Conservation (phyloP, 192 early-diverging fungal genomes). For the Backusella westeae region DNA sequence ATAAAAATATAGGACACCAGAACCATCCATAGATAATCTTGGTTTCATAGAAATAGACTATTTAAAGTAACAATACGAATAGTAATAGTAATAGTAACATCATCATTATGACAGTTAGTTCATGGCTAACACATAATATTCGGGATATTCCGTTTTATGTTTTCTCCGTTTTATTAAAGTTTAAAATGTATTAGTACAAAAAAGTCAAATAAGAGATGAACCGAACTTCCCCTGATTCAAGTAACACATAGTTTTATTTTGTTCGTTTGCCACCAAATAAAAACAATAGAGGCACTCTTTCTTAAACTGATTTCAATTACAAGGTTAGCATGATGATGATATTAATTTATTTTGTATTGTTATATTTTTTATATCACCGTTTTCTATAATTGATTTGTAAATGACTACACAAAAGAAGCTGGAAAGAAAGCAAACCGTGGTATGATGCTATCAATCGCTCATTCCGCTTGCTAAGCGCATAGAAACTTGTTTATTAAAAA, state of each 20-base stretch:
- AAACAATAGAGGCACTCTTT: not conserved
- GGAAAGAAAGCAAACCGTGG: not conserved
- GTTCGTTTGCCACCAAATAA: not conserved
- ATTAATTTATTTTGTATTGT: not conserved
- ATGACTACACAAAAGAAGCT: not conserved
- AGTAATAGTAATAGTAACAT: not conserved
- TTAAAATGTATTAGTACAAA: not conserved
- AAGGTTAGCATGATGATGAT: not conserved
- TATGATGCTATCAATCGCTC: not conserved
- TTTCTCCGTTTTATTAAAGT: not conserved
- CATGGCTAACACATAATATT: not conserved
- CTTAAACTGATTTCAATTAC: no score
- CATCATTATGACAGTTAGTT: not conserved
- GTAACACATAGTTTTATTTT: not conserved
- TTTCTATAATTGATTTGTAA: not conserved
- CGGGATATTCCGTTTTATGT: not conserved
- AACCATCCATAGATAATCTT: not conserved
- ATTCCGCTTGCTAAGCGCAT: not conserved
- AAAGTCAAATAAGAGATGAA: not conserved
- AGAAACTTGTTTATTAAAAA: not conserved
- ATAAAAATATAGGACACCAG: not conserved
- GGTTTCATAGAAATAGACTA: not conserved
- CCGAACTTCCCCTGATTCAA: not conserved
- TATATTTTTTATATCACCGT: not conserved
- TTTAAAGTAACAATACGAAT: not conserved